Evolutionary conservation across 345 rosid species (phyloP), one percentile per base, ranked within the genome.

Genomic region (Ceriops decandra): DNA sequence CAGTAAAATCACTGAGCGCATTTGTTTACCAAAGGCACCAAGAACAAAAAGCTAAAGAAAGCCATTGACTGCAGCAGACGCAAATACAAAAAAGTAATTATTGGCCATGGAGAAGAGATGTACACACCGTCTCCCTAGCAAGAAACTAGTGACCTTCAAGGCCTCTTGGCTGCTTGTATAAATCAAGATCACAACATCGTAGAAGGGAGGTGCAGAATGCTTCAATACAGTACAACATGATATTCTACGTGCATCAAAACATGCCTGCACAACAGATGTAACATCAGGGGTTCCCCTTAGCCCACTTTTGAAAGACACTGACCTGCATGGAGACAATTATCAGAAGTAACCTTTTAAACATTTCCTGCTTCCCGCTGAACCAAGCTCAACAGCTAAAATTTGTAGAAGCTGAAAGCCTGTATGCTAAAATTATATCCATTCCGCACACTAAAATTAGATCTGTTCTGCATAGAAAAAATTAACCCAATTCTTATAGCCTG

Each of bases 181-280:
- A 68, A 79, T 89, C 97, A 73, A 90, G 82, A 83, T 87, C 98
- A 70, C 91, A 93, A 72, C 93, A 93, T 76, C 72, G 83, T 71
- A 89, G 71, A 24, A 93, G 58, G 80, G 88, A 86, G 76, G 88
- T 67, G 81, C 81, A 80, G 68, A 91, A n/a, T 62, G 93, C 88
- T 75, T 86, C 90, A 80, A 93, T 42, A 82, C 93, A 91, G 95
- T 77, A 91, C 87, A 86, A 76, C 98, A 93, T 89, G 91, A 83
- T 93, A 83, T 60, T 75, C 70, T 69, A 74, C 24, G 51, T 36
- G 67, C 82, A 79, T 85, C 90, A 89, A 83, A 77, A 83, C 86
- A 93, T 93, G 71, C 87, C 97, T 91, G 75, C 61, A 69, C 67
- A 78, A 73, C 33, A 61, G 24, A 49, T 53, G 70, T 49, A 22